phyloP scores from a whole-genome alignment of 116 monocot species.

The Papilionanthe hybrid region DNA sequence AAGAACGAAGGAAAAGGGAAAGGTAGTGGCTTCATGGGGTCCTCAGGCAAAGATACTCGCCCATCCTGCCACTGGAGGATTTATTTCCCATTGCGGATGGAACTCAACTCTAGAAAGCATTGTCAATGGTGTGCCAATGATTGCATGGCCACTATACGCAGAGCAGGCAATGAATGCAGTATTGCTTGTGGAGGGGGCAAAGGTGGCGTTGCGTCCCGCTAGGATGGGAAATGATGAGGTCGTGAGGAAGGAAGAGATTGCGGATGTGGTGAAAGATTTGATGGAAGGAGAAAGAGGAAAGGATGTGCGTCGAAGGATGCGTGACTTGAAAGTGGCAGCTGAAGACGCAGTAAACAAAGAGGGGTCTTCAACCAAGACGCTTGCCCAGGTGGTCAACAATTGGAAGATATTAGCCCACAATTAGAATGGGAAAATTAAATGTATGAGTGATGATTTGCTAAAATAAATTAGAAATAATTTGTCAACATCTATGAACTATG shows the following conservation, averaged over 20 bases:
- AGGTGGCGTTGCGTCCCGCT: neutral
- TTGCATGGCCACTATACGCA: slow-evolving; percentile 26
- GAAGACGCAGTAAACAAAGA: neutral
- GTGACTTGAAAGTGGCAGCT: neutral
- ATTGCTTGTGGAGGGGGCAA: slow-evolving; percentile 7
- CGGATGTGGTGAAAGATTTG: slow-evolving; percentile 7
- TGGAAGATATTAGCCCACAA: neutral
- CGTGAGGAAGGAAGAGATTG: slow-evolving; percentile 10
- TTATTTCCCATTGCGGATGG: slow-evolving; percentile 57
- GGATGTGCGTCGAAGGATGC: slow-evolving; percentile 8
- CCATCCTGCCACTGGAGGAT: slow-evolving; percentile 22
- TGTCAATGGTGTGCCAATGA: slow-evolving; percentile 23
- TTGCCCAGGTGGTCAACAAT: neutral
- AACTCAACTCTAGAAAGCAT: slow-evolving; percentile 39
- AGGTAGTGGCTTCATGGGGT: slow-evolving; percentile 19
- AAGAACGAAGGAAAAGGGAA: slow-evolving; percentile 7
- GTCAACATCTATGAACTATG: too few relatives aligned
- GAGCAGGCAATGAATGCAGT: slow-evolving; percentile 15
- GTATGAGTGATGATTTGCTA: too few relatives aligned
- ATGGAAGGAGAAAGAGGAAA: slow-evolving; percentile 18
- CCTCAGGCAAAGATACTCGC: slow-evolving; percentile 10
- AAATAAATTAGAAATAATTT: too few relatives aligned
- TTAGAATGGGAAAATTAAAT: too few relatives aligned
- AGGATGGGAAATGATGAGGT: neutral
- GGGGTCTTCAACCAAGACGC: neutral